phyloP scores from a whole-genome alignment of 208 protist species.

The Leishmania martiniquensis region DNA sequence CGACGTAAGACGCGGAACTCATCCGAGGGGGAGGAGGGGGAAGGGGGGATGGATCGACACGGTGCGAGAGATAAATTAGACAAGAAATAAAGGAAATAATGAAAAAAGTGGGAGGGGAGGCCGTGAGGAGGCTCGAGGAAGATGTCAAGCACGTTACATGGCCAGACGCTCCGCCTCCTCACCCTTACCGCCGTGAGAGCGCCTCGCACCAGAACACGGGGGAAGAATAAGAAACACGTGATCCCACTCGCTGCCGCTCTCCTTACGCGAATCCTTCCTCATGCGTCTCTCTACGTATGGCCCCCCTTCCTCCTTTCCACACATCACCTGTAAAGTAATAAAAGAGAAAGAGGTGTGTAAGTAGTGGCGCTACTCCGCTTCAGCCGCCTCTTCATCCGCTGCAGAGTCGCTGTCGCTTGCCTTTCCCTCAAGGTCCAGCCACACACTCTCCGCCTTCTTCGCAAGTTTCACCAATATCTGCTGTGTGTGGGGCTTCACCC shows the following conservation, averaged over 20 bases:
- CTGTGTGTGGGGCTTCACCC: slow-evolving; percentile 52
- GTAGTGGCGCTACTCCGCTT: neutral
- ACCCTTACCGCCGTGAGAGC: neutral
- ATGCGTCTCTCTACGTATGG: neutral
- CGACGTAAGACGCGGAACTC: neutral
- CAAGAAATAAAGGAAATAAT: slow-evolving; percentile 1
- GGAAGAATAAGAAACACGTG: neutral
- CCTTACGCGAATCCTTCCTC: no score
- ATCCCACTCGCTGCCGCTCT: neutral
- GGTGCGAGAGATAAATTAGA: neutral
- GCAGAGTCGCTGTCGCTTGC: slow-evolving; percentile 33
- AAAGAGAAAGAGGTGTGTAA: neutral
- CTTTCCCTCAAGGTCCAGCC: slow-evolving; percentile 68
- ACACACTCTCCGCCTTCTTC: slow-evolving; percentile 53
- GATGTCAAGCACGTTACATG: neutral
- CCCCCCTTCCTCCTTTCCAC: neutral
- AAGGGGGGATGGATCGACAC: no score
- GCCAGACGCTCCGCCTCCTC: neutral
- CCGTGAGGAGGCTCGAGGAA: neutral
- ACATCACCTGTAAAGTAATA: neutral
- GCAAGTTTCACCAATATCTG: slow-evolving; percentile 65
- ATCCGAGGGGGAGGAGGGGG: no score
- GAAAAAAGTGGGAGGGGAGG: neutral
- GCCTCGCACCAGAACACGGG: neutral
- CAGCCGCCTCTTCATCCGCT: slow-evolving; percentile 7